These are phyloP conservation scores for Platanthera zijinensis DNA, from an alignment of 106 monocot species.

Conservation along the genomic window DNA sequence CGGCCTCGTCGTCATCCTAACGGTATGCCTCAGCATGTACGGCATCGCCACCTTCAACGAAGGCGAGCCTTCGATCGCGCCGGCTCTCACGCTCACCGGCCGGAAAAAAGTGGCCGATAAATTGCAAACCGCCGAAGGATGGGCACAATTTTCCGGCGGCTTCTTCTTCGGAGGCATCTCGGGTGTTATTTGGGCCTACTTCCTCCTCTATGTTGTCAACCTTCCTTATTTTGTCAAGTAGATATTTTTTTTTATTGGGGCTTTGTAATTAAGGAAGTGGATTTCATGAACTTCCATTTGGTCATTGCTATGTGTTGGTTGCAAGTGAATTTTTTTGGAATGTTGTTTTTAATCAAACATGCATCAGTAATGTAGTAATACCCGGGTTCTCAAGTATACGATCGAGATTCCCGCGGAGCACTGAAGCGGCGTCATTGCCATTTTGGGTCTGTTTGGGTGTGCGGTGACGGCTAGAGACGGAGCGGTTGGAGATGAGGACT, in stretches of 20 bases:
- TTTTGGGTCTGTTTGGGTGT: too few relatives aligned
- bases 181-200: slow-evolving; percentile 89
- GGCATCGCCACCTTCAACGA: slow-evolving; percentile 83
- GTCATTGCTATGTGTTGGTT: not conserved
- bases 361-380: too few relatives aligned
- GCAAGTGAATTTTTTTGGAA: not conserved
- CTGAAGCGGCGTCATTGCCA: too few relatives aligned
- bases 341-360: not conserved
- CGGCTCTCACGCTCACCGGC: slow-evolving; percentile 73
- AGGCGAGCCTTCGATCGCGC: slow-evolving; percentile 78
- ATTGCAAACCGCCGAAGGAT: slow-evolving; percentile 92
- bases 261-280: not conserved
- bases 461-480: too few relatives aligned
- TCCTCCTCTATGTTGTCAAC: slow-evolving; percentile 85
- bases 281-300: not conserved
- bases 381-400: too few relatives aligned
- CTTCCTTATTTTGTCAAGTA: slow-evolving; percentile 98
- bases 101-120: slow-evolving; percentile 93
- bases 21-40: slow-evolving; percentile 86
- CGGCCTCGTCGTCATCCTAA: slow-evolving; percentile 86
- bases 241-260: not conserved
- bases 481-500: too few relatives aligned
- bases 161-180: slow-evolving; percentile 97
- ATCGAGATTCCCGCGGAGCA: too few relatives aligned
- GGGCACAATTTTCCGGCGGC: slow-evolving; percentile 84